Evolutionary conservation across 371 early-diverging fungal genomes (phyloP).

Genomic region (Sanchytrium tribonematis): DNA sequence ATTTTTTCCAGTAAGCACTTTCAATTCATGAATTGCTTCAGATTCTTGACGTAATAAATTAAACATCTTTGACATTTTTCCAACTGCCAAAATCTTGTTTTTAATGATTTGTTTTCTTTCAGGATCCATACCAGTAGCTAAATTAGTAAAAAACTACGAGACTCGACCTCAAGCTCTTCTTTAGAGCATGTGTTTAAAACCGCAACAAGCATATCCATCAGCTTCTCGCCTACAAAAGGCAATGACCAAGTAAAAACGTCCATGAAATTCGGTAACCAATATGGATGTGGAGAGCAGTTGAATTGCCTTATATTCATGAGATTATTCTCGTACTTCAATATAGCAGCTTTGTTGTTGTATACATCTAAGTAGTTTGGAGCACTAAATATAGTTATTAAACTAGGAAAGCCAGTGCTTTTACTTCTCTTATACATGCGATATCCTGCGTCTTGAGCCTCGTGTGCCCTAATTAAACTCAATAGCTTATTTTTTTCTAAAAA

Average conservation of each 20-base stretch:
- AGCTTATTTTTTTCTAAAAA: constrained; percentile 78
- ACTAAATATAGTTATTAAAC: constrained; percentile 86
- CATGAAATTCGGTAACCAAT: constrained; percentile 84
- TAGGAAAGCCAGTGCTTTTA: constrained; percentile 66
- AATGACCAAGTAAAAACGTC: constrained; percentile 91
- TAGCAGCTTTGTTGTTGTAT: constrained; percentile 91
- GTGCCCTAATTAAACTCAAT: constrained; percentile 75
- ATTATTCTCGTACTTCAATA: constrained; percentile 79
- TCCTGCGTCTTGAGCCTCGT: constrained; percentile 93
- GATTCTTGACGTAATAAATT: constrained; percentile 57
- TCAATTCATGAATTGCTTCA: constrained; percentile 70
- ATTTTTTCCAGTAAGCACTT: constrained; percentile 48
- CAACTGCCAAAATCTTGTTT: constrained; percentile 71
- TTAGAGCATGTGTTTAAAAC: constrained; percentile 69
- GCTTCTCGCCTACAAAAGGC: constrained; percentile 93
- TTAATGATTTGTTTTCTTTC: constrained; percentile 36
- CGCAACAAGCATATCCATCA: constrained; percentile 74
- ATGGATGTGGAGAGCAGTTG: constrained; percentile 56
- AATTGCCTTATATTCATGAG: constrained; percentile 86
- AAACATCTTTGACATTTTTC: constrained; percentile 62
- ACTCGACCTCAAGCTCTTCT: constrained; percentile 18
- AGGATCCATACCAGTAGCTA: constrained; percentile 23
- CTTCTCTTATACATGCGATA: constrained; percentile 73
- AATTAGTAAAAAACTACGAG: background rate
- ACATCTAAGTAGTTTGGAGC: constrained; percentile 91